Percentiles rank a stretch among this genome's conserved stretches.
Conservation (phyloP, 176 grass and related monocot species). For the Musa troglodytarum region DNA sequence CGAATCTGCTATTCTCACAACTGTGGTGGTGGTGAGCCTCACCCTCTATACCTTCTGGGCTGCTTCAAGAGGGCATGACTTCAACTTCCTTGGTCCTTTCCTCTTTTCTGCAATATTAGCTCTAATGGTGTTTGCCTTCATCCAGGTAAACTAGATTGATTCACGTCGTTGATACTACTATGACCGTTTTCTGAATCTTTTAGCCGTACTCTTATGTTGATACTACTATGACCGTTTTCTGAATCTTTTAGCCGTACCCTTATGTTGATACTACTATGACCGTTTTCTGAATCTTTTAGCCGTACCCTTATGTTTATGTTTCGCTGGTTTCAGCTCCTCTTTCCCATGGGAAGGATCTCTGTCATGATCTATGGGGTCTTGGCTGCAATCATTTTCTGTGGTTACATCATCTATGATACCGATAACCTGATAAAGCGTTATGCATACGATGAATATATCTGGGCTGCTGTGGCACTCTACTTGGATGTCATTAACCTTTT, state of each 20-base stretch:
- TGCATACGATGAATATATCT: not conserved
- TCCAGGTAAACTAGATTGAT: not conserved
- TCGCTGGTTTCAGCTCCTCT: not conserved
- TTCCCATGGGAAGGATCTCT: conserved; percentile 1
- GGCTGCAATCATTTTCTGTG: not conserved
- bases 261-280: too few species aligned
- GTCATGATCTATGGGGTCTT: not conserved
- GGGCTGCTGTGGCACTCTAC: not conserved
- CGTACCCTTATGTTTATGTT: too few species aligned
- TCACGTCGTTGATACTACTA: too few species aligned
- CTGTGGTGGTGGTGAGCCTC: not conserved
- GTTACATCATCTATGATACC: not conserved
- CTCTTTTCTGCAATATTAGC: not conserved
- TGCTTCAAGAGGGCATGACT: not conserved
- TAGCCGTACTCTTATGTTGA: too few species aligned
- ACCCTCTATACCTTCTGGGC: not conserved
- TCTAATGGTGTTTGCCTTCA: not conserved
- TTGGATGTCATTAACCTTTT: not conserved
- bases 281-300: too few species aligned
- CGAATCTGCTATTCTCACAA: not conserved
- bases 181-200: too few species aligned
- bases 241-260: too few species aligned
- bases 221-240: too few species aligned
- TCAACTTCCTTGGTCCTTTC: not conserved
- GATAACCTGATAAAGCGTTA: conserved; percentile 3